These are phyloP conservation scores for Laguncularia racemosa DNA, from an alignment of 345 rosid species.

Conservation along the genomic window DNA sequence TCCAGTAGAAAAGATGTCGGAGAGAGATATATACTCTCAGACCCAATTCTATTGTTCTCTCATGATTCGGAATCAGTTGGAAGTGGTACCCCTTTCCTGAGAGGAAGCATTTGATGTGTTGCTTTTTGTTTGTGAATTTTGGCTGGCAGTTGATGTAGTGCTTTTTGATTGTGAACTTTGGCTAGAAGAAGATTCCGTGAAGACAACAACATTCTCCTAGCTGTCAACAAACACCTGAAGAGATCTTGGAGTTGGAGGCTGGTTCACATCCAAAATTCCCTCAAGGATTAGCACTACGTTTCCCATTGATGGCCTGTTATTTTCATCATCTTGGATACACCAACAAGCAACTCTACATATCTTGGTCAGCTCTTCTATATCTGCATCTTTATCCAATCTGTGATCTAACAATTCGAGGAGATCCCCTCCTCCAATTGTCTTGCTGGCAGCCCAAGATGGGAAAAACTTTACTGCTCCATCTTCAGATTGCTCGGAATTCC, in stretches of 20 bases:
- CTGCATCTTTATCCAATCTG: constrained; percentile 32
- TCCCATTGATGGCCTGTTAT: constrained; percentile 66
- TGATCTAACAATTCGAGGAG: constrained; percentile 45
- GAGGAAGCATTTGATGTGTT: constrained; percentile 10
- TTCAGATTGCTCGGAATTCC: constrained; percentile 51
- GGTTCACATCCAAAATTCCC: constrained; percentile 49
- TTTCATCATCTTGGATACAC: constrained; percentile 87
- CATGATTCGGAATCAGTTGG: background rate
- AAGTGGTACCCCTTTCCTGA: background rate
- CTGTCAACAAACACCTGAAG: constrained; percentile 35
- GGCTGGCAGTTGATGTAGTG: constrained; percentile 13
- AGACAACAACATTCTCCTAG: constrained; percentile 32
- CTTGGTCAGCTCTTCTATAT: constrained; percentile 52
- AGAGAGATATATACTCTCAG: background rate
- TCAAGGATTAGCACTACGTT: constrained; percentile 84
- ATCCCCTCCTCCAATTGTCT: constrained; percentile 37
- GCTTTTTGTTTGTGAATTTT: constrained; percentile 23
- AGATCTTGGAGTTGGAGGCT: constrained; percentile 54
- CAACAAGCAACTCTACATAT: constrained; percentile 69
- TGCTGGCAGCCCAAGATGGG: constrained; percentile 51
- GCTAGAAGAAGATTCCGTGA: constrained; percentile 37
- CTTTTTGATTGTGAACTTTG: constrained; percentile 27
- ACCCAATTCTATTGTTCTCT: background rate
- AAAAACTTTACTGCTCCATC: constrained; percentile 45
- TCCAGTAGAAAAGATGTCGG: background rate